These are phyloP conservation scores for Solanum hybrid DNA, from an alignment of 305 asterid species.

Conservation along the genomic window DNA sequence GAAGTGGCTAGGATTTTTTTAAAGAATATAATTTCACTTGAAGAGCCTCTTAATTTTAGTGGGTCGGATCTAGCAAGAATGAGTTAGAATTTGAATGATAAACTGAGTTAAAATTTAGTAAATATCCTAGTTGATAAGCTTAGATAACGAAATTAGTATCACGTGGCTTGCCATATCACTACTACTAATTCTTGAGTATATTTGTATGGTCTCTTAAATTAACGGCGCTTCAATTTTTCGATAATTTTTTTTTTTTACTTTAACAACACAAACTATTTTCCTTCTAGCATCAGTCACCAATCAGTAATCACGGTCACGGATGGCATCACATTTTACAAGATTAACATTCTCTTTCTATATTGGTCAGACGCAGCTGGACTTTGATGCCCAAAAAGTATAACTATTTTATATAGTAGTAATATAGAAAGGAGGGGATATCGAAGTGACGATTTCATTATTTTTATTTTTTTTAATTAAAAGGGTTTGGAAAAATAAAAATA, in stretches of 20 bases:
- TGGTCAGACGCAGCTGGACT: background rate
- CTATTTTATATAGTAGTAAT: background rate
- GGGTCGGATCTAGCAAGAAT: background rate
- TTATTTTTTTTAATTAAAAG: background rate
- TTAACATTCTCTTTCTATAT: background rate
- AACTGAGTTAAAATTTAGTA: background rate
- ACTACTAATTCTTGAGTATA: rapidly evolving
- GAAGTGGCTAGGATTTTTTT: background rate
- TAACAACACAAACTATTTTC: background rate
- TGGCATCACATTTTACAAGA: background rate
- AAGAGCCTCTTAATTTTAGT: background rate
- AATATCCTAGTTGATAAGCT: no score
- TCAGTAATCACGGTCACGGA: background rate
- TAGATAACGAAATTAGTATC: no score
- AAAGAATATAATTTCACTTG: background rate
- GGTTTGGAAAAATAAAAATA: background rate
- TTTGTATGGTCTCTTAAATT: no score
- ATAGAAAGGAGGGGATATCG: background rate
- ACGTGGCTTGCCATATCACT: background rate
- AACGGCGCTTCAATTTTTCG: background rate
- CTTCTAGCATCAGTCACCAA: background rate
- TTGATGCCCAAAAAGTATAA: background rate
- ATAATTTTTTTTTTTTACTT: no score
- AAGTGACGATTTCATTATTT: background rate
- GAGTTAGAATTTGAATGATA: rapidly evolving